Base-by-base conservation (phyloP, 2,329 filamentous ascomycete genomes). In the Penicillium palitans region DNA sequence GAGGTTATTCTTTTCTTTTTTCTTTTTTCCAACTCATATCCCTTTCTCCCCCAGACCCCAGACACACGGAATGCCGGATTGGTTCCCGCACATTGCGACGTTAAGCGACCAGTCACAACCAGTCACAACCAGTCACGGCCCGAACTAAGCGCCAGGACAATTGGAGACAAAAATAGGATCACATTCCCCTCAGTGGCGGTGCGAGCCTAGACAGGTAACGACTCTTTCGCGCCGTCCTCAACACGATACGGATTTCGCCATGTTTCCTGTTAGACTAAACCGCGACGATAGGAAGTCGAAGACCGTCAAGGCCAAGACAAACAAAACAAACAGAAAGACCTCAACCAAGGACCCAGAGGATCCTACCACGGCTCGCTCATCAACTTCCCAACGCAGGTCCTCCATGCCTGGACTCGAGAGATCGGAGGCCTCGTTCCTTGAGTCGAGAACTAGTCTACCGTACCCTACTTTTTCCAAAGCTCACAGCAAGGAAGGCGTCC, bases 381-480 rank as follows among this genome's bases (percentile, higher is more conserved):
- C 69, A 66, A 68, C 51, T 67, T 66, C 61, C 21, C 63, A 62
- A 57, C 71, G 70, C 58, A 67, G 71, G 55, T 73, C 83, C 52
- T 83, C 85, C 73, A 84, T 85, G 76, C 74, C 85, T 33, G 82
- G 82, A 51, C 72, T 80, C 56, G 75, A 80, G 57, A 71, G 64
- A 49, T 66, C 71, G 41, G 71, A 64, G 46, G 68, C 72, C 58
- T 76, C 74, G 21, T 75, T 78, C 62, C 68, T 76, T 55, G 78
- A 78, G 50, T 78, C 77, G 48, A 78, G 76, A 61, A 69, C 75
- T 29, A 83, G 82, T 61, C 72, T 90, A 42, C 88, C 90, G 7
- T 96, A 96, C 72, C 91, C 92, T 2, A 83, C 83, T 12, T 91
- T 96, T 75, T 95, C 90, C 77, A 97, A 96, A 77, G 90, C 90